Base-by-base conservation (phyloP, 2,329 filamentous ascomycete species). In the Fusarium secorum region DNA sequence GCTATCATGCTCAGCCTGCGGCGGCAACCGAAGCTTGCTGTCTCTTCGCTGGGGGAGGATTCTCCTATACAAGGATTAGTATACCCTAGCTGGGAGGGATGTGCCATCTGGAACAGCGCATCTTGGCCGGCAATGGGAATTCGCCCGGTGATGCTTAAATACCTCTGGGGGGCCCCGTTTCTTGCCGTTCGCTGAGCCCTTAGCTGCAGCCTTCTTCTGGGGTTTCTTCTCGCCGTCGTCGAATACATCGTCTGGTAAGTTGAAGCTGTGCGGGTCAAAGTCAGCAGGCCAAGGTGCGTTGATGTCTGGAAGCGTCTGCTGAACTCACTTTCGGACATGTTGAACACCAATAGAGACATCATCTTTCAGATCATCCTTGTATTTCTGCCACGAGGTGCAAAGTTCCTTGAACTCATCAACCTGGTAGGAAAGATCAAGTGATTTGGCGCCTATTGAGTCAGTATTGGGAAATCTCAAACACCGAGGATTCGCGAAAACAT, bases 181-280 rank as follows among this genome's bases (percentile, higher is more conserved):
- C 78, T 84, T 87, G 52, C 78, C 77, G 61, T 78, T 78, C 15
- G 78, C 74, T 56, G 79, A 76, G 68, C 79, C 79, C 69, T 84
- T 84, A 45, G 79, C 76, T 42, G 51, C 63, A 54, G 78, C 85
- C 79, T 88, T 90, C 81, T 83, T 89, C 77, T 86, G 88, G 9
- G 93, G 93, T 75, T 89, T 92, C 53, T 84, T 83, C 81, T 99
- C 96, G 76, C 93, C 93, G 28, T 90, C 83, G 51, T 90, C 87
- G 78, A 99, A 99, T 5, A 98, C 90, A 79, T 99, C 95, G 65
- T 93, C 90, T 32, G 96, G 96, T 30, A 99, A 87, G 77, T 94
- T 90, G 79, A 93, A 93, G 81, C 95, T 98, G 60, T 44, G n/a
- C 52, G 24, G 41, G 22, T 15, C 22, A 26, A 39, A 38, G 68